phyloP scores from a whole-genome alignment of 495 filamentous ascomycete species.

The Penicillium dipodomyicola region DNA sequence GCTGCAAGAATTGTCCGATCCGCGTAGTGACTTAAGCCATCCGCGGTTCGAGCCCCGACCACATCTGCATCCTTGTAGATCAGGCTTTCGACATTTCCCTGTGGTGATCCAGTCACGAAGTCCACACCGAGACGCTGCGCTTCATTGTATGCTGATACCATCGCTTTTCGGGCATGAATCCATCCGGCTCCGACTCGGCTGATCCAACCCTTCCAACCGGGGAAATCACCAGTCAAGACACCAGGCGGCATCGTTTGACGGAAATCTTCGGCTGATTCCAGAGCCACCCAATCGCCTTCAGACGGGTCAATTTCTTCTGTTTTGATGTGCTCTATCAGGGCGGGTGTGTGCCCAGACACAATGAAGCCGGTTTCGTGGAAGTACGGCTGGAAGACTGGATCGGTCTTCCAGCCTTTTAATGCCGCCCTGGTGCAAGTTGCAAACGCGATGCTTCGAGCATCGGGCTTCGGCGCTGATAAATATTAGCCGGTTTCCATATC shows the following conservation, averaged over 20 bases:
- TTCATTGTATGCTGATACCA: conserved; percentile 44
- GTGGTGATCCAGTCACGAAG: conserved; percentile 39
- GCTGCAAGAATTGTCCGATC: conserved; percentile 45
- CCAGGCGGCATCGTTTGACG: conserved; percentile 51
- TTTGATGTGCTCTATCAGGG: conserved; percentile 36
- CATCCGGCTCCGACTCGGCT: conserved; percentile 47
- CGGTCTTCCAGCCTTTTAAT: conserved; percentile 45
- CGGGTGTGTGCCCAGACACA: conserved; percentile 39
- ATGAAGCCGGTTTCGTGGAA: conserved; percentile 53
- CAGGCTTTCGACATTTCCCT: conserved; percentile 40
- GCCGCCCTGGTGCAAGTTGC: conserved; percentile 37
- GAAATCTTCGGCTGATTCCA: conserved; percentile 45
- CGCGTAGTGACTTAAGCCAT: conserved; percentile 35
- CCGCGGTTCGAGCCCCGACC: conserved; percentile 29
- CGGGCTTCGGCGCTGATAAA: conserved; percentile 13
- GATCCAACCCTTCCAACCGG: conserved; percentile 50
- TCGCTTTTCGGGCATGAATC: conserved; percentile 49
- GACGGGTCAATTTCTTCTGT: conserved; percentile 33
- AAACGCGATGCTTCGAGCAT: conserved; percentile 35
- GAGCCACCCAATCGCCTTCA: conserved; percentile 23
- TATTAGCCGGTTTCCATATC: conserved; percentile 11
- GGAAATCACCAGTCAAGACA: conserved; percentile 49
- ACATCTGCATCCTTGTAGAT: conserved; percentile 35
- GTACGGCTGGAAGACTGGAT: conserved; percentile 46
- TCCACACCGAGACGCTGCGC: conserved; percentile 43